Evolutionary conservation across 441 rosid genomes (phyloP).

Genomic region (Gossypium gossypioides): DNA sequence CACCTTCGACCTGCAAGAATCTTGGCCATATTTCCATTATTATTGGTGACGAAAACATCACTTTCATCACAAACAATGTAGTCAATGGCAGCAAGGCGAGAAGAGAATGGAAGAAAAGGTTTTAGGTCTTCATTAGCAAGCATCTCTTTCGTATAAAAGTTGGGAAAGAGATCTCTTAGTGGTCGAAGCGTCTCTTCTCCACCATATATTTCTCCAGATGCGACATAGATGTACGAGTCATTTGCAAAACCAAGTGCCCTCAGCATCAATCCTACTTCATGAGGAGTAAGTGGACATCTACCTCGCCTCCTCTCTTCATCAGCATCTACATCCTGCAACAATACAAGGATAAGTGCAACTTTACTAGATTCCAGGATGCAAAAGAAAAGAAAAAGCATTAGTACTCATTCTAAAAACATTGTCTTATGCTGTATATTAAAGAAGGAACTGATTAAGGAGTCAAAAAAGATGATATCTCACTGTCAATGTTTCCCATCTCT

Average conservation of each 20-base stretch:
- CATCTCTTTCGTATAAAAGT: slow-evolving; percentile 90
- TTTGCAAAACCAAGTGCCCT: slow-evolving; percentile 88
- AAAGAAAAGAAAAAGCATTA: background rate
- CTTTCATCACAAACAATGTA: slow-evolving; percentile 89
- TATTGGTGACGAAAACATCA: slow-evolving; percentile 85
- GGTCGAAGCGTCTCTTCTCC: slow-evolving; percentile 85
- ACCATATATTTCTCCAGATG: slow-evolving; percentile 97
- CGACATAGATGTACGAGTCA: slow-evolving; percentile 77
- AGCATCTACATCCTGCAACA: slow-evolving; percentile 68
- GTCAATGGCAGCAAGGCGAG: slow-evolving; percentile 88
- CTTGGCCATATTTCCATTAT: slow-evolving; percentile 98
- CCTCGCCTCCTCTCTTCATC: slow-evolving; percentile 88
- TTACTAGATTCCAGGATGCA: background rate
- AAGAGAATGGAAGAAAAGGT: slow-evolving; percentile 71
- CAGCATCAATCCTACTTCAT: slow-evolving; percentile 91
- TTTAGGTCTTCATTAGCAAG: slow-evolving; percentile 69
- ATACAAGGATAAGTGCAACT: background rate
- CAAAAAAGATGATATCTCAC: slow-evolving; percentile 40
- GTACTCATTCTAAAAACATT: background rate
- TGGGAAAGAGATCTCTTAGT: slow-evolving; percentile 81
- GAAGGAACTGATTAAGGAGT: background rate
- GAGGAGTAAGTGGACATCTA: slow-evolving; percentile 93
- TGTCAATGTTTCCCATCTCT: slow-evolving; percentile 92
- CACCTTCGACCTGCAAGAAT: slow-evolving; percentile 98
- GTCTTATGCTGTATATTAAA: background rate